A percentile compares a stretch with the other conserved stretches of the same genome.
phyloP scores from a whole-genome alignment of 1,139 yeast genomes.

The Saccharomyces hybrid region DNA sequence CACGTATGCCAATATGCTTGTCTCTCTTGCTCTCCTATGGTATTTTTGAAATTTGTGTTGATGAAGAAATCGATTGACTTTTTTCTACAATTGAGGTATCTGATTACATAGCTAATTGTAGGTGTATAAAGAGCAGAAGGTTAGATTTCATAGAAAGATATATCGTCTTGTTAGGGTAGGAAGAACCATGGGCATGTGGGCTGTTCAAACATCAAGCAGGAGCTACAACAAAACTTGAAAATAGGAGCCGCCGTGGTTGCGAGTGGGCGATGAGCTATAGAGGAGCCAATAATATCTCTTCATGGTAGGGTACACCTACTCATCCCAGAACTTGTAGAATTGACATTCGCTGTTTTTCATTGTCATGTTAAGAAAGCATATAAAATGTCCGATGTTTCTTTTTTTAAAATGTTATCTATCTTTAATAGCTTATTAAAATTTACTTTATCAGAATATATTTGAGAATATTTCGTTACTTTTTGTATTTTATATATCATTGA shows the following conservation, averaged over 20 bases:
- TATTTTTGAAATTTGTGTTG: background rate
- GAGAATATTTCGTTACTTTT: background rate
- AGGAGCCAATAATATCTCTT: too few species aligned
- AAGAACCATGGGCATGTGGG: too few species aligned
- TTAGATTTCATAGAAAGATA: background rate
- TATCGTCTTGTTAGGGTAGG: background rate
- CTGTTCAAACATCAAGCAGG: background rate
- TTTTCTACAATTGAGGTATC: background rate
- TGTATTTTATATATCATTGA: background rate
- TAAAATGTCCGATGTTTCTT: constrained; percentile 24
- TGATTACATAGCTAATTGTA: background rate
- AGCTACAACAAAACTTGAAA: too few species aligned
- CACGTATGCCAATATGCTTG: too few species aligned
- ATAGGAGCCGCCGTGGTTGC: too few species aligned
- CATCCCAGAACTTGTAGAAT: too few species aligned
- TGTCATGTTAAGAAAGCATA: background rate
- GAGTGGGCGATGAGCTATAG: too few species aligned
- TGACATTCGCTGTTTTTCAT: background rate
- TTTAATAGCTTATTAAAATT: background rate
- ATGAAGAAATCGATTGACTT: background rate
- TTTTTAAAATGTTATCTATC: constrained; percentile 38
- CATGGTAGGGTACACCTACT: background rate
- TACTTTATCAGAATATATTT: background rate
- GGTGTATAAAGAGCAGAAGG: background rate
- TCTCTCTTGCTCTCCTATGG: background rate